Base-by-base conservation (phyloP, 345 rosid genomes). In the Sonneratia caseolaris region DNA sequence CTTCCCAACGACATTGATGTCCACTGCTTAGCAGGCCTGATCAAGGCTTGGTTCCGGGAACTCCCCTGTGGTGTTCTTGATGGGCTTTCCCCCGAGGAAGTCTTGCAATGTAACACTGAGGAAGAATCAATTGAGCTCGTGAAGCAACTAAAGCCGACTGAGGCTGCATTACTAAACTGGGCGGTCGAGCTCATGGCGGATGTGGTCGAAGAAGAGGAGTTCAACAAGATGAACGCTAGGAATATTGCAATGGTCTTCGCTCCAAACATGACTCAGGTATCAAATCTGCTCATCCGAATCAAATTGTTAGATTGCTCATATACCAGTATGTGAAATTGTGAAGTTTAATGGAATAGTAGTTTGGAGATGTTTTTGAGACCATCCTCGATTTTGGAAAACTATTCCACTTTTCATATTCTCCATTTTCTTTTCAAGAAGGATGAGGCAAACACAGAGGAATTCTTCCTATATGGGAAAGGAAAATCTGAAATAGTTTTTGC, bases 31-130 rank as follows among this genome's bases (percentile, higher is more conserved):
- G 97, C 99, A 40, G 97, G 97, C 75, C 96, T 95, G 75, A 95
- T 95, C 49, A 95, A 95, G 70, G 99, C 99, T 66, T 95, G 99
- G 99, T 90, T 95, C 76, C 79, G 99, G 75, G 99, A 95, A 84
- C 91, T 95, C 71, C 99, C 97, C 49, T 88, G 86, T 4, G 97
- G 99, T 16, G 96, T 95, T 24, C 87, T 95, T 2, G 97, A 95
- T 49, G 97, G 97, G 74, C 93, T 95, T 78, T 95, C 97, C 48
- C 97, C 99, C 49, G 97, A 95, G 43, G 76, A 95, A 80, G 97
- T 91, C 79, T 92, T 95, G 15, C 84, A 86, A 62, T 90, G 95
- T 81, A 89, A 89, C 74, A 86, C 97, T 0, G 97, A 91, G 65
- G 97, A 93, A 66, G 93, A 85, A 53, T 89, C 87, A 15, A 79